Evolutionary conservation across 441 rosid genomes (phyloP), one percentile per base, ranked within the genome.

Genomic region (Croton laevigatus): DNA sequence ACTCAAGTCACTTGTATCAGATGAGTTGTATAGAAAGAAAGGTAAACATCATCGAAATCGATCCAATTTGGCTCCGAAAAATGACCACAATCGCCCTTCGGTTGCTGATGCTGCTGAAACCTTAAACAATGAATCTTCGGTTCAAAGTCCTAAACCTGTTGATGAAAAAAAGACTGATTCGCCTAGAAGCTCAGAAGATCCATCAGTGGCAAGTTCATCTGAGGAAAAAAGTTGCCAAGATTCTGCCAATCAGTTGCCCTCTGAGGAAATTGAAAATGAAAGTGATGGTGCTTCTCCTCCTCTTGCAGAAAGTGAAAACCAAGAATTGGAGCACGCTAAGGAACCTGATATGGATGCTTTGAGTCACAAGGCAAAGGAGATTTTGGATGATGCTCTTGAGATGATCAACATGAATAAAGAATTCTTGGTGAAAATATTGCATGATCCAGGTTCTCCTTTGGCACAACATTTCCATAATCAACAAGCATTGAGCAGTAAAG

Each of bases 331-430:
- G 23, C 70, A 69, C 12, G 71, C 46, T 11, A 59, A 78, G 54
- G 85, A 72, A 27, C 51, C 65, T 3, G 69, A 55, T 32, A 49
- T 61, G 38, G 83, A 82, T 48, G 73, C 71, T 78, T 71, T 78
- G 4, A 73, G 69, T 48, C 32, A 69, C 45, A 73, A 78, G 32
- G 76, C 86, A 16, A 84, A 80, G 71, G 85, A 82, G 34, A 69
- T 85, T 38, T 69, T 77, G 67, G 93, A 86, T 66, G 88, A 86
- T 66, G 88, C 90, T 60, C 62, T 83, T 19, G 86, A 88, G 70
- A 51, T 88, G 77, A 79, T 84, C 62, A 83, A 81, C 71, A 75
- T 75, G 78, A 86, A 91, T 65, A 83, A 86, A 78, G 90, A 91
- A 55, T 74, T 86, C 27, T 72, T 93, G 16, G 14, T 78, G 49